Conservation (phyloP, 306 rosid genomes). For the Sechiopsis laciniata region DNA sequence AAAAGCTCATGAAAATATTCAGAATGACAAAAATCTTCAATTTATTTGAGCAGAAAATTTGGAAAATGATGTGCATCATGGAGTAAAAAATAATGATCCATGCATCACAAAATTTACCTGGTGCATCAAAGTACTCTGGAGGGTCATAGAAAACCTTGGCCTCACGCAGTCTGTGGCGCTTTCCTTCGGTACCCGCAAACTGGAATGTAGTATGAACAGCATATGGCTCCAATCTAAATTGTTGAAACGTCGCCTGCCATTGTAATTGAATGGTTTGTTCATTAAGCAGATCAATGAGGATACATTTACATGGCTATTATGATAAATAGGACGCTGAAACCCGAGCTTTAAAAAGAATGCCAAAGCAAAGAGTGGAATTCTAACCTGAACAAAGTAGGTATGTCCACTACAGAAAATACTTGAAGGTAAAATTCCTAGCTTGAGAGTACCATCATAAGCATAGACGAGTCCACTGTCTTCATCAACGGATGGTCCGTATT, state of each 20-base stretch:
- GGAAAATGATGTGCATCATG: neutral
- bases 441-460: constrained; percentile 85
- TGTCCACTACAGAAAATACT: constrained; percentile 95
- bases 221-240: constrained; percentile 77
- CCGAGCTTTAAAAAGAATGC: neutral
- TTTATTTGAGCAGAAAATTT: neutral
- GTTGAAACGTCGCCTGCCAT: constrained; percentile 76
- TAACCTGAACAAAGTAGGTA: constrained; percentile 91
- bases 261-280: neutral
- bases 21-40: neutral
- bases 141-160: constrained; percentile 86
- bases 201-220: constrained; percentile 95
- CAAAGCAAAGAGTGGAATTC: constrained; percentile 43
- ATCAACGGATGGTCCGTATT: constrained; percentile 71
- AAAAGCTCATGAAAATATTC: too few relatives aligned
- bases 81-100: neutral
- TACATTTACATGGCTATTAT: neutral
- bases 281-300: neutral
- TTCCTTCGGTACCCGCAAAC: constrained; percentile 88
- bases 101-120: constrained; percentile 38
- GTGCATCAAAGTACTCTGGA: constrained; percentile 77
- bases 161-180: constrained; percentile 92
- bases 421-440: constrained; percentile 81
- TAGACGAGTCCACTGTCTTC: constrained; percentile 71
- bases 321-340: neutral